Evolutionary conservation across 1,284 basidiomycete genomes (phyloP).

Genomic region (Rhodotorula mucilaginosa): DNA sequence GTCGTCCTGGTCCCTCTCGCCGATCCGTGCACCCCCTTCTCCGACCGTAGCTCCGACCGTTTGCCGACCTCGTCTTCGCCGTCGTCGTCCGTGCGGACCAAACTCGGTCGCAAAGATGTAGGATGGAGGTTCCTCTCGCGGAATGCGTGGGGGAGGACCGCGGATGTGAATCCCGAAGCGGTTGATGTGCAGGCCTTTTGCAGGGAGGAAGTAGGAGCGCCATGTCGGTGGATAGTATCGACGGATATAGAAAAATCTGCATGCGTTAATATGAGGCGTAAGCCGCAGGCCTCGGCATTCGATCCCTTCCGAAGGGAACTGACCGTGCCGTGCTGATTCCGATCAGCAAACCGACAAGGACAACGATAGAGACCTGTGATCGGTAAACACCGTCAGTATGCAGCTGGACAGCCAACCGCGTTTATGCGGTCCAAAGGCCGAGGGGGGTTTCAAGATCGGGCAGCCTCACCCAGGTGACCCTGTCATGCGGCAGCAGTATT

Average conservation of each 20-base stretch:
- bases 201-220: conserved; percentile 32
- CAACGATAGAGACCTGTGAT: conserved; percentile 16
- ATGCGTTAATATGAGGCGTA: no score
- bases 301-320: background rate
- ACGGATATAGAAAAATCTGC: conserved; percentile 35
- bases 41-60: conserved; percentile 32
- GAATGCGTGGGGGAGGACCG: conserved; percentile 15
- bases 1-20: conserved; percentile 30
- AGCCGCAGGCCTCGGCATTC: background rate
- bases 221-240: conserved; percentile 20
- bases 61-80: conserved; percentile 18
- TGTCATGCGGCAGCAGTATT: background rate
- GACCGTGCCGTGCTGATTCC: conserved; percentile 19
- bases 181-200: conserved; percentile 20
- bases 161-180: conserved; percentile 22
- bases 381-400: no score
- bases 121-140: background rate
- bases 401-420: background rate
- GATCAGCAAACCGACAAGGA: conserved; percentile 22
- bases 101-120: conserved; percentile 6
- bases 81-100: background rate
- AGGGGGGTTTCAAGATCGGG: no score
- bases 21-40: conserved; percentile 24
- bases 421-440: background rate
- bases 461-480: conserved; percentile 15